Conservation (phyloP, 257 asterid species). For the Asclepias syriaca region DNA sequence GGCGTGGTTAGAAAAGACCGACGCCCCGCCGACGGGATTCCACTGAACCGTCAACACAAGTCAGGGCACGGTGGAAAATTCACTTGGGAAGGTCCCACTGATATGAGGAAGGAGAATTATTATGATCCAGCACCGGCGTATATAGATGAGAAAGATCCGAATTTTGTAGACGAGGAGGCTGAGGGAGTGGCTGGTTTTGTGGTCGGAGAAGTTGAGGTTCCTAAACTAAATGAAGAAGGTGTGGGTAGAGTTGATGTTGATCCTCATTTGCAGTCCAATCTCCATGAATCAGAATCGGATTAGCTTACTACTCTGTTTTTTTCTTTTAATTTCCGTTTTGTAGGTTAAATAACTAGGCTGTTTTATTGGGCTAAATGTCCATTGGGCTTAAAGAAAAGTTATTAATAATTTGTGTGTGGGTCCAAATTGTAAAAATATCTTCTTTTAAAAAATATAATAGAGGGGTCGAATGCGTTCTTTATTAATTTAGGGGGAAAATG, state of each 20-base stretch:
- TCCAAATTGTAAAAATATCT: no score
- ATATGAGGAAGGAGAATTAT: background rate
- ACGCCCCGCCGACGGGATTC: constrained; percentile 38
- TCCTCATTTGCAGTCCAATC: constrained; percentile 24
- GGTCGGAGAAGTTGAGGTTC: constrained; percentile 38
- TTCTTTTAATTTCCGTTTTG: no score
- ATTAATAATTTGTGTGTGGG: no score
- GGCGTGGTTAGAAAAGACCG: constrained; percentile 49
- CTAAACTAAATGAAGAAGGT: constrained; percentile 39
- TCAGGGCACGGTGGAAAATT: constrained; percentile 55
- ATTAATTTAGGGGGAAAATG: no score
- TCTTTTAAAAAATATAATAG: no score
- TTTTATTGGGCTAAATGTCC: no score
- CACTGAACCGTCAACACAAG: constrained; percentile 29
- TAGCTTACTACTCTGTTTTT: background rate
- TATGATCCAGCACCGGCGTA: constrained; percentile 33
- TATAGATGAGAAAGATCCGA: constrained; percentile 48
- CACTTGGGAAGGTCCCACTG: constrained; percentile 57
- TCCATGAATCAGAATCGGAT: background rate
- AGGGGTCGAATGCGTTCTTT: no score
- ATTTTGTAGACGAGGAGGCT: constrained; percentile 53
- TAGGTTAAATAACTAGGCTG: no score
- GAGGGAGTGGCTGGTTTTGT: constrained; percentile 36
- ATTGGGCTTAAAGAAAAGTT: no score
- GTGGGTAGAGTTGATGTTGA: constrained; percentile 43